Evolutionary conservation across 2,329 filamentous ascomycete species (phyloP), one percentile per base, ranked within the genome.

Genomic region (Talaromyces marneffei): DNA sequence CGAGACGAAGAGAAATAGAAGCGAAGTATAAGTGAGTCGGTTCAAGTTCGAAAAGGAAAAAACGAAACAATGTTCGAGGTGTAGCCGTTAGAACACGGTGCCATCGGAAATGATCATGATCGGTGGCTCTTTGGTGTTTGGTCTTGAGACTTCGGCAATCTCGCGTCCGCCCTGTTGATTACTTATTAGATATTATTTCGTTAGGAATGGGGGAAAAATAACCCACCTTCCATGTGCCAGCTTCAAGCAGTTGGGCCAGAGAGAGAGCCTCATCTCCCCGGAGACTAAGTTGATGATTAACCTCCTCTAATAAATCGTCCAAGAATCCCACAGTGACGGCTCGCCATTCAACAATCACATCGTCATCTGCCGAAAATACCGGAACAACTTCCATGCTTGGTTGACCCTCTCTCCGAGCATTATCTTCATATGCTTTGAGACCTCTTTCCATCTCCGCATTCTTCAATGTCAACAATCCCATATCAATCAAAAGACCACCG

Each of bases 51-150:
- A 59, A 42, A 25, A 20, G 2, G 6, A 58, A 2, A 27, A 55
- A 7, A n/a, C n/a, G n/a, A n/a, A n/a, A n/a, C n/a, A n/a, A 52
- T 25, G 35, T 16, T 0, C 33, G 31, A 57, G 14, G 14, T 10
- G 12, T 29, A 52, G 33, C 10, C 4, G 25, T 75, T 86, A 96
- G 74, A 99, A 97, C 66, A 99, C 91, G 25, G 94, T 97, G 64
- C 94, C 94, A 74, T 99, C 94, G 66, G 91, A 96, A 67, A 96
- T 84, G 69, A 97, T 97, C 78, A 97, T 87, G 71, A 99, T 97
- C 4, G 94, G 94, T 33, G 93, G 91, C 74, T 96, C 91, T 78
- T 94, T 96, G 57, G 94, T 97, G 71, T 97, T 97, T 23, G 94
- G 94, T 67, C 94, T 84, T 68, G 91, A 93, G 66, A 97, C 91